These are phyloP conservation scores for Cydonia oblonga DNA, from an alignment of 331 rosid species.

Conservation along the genomic window DNA sequence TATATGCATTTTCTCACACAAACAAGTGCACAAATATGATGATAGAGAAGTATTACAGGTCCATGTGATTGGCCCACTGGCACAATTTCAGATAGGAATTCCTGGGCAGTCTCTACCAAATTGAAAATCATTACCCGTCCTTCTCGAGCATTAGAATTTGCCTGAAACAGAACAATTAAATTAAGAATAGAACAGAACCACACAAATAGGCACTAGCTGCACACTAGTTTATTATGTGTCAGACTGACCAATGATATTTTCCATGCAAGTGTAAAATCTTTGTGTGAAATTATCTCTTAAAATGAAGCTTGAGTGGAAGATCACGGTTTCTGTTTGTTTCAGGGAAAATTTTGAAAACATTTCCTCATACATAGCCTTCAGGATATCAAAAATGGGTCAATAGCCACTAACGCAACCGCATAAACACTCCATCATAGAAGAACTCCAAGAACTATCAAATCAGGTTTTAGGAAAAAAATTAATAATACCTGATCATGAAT, in stretches of 20 bases:
- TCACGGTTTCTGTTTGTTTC: neutral
- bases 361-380: neutral
- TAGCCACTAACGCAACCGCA: neutral
- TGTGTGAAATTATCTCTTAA: neutral
- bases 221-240: neutral
- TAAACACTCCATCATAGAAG: neutral
- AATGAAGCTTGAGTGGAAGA: neutral
- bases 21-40: neutral
- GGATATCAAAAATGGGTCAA: neutral
- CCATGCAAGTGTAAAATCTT: neutral
- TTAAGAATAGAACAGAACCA: neutral
- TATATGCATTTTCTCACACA: neutral
- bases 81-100: constrained; percentile 72
- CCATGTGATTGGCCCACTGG: constrained; percentile 46
- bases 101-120: constrained; percentile 97
- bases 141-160: constrained; percentile 77
- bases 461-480: neutral
- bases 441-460: neutral
- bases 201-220: neutral
- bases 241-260: neutral
- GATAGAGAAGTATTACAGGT: constrained; percentile 34
- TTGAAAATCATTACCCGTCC: constrained; percentile 91
- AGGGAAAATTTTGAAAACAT: neutral
- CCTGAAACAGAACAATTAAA: constrained; percentile 34
- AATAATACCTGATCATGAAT: constrained; percentile 63